Evolutionary conservation across 1,139 yeast species (phyloP), one percentile per base, ranked within the genome.

Genomic region (Yamadazyma spencermartinsiae): DNA sequence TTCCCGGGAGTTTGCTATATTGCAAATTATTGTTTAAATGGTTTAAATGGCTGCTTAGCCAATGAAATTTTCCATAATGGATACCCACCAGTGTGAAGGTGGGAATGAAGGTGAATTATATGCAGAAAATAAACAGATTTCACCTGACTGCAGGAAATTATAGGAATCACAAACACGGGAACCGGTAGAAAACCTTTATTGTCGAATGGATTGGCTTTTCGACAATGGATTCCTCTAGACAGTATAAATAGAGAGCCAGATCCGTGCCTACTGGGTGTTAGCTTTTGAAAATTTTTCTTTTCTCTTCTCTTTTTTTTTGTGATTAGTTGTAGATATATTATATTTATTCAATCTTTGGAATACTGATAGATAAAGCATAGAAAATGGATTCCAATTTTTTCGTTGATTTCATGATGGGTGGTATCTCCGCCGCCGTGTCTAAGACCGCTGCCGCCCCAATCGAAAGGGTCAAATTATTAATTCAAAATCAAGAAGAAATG

Each of bases 391-490:
- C 52, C 41, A 47, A 53, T 40, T 63, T 63, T 58, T 45, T 61
- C 49, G 45, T 58, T 57, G 75, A 72, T 56, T 72, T 72, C 63
- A 48, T 72, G 70, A 46, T 71, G 76, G 77, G 77, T 63, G 77
- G 77, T 72, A 74, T 72, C 51, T 72, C 77, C 69, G 77, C 77
- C 65, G 77, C 77, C 60, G 74, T 72, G 65, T 69, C 76, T 50
- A 72, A 72, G 68, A 72, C 77, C 49, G 76, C 76, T 41, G 76
- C 76, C 54, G 76, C 77, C 54, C 77, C 77, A 67, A 71, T 72
- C 60, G 77, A 72, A 64, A 69, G 77, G 68, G 76, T 72, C 56
- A 72, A 72, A 65, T 65, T 72, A 58, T 71, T 72, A 65, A 70
- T 72, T 55, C 77, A 72, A 62, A 72, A 72, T 63, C 77, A 72